Evolutionary conservation across 805 yeast species (phyloP).

Genomic region (Maudiozyma barnettii): DNA sequence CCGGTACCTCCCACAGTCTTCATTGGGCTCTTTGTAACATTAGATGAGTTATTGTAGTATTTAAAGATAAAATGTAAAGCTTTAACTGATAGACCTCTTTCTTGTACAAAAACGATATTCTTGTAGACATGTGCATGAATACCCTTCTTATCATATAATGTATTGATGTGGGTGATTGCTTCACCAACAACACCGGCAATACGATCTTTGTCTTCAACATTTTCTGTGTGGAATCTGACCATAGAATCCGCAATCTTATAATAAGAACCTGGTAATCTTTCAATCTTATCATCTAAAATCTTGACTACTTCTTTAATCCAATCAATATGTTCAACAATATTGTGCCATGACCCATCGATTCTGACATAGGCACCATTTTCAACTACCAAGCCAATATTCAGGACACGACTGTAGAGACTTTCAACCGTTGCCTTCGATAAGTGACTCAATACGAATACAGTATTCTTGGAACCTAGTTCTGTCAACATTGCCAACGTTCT

Average conservation of each 20-base stretch:
- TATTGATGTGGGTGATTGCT: conserved; percentile 75
- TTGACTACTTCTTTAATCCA: conserved; percentile 30
- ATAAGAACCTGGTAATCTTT: conserved; percentile 71
- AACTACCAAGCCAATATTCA: conserved; percentile 73
- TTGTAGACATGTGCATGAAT: conserved; percentile 72
- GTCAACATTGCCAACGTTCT: conserved; percentile 47
- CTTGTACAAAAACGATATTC: conserved; percentile 63
- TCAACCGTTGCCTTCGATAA: conserved; percentile 57
- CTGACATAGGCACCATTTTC: conserved; percentile 82
- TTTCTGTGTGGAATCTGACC: conserved; percentile 66
- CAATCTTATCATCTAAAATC: conserved; percentile 37
- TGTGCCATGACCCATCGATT: conserved; percentile 49
- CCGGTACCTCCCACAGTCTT: conserved; percentile 13
- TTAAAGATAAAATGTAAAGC: conserved; percentile 47
- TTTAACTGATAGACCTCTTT: conserved; percentile 45
- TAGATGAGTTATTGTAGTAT: conserved; percentile 25
- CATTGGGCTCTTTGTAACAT: conserved; percentile 17
- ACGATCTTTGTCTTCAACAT: conserved; percentile 53
- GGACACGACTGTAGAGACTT: conserved; percentile 54
- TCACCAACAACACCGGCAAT: conserved; percentile 69
- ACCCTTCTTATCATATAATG: conserved; percentile 49
- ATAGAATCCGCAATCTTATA: conserved; percentile 68
- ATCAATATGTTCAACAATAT: conserved; percentile 46
- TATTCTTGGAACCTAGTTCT: conserved; percentile 55
- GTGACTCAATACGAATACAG: conserved; percentile 63